Evolutionary conservation across 176 grass and related monocot species (phyloP).

Genomic region (Puccinellia tenuiflora): DNA sequence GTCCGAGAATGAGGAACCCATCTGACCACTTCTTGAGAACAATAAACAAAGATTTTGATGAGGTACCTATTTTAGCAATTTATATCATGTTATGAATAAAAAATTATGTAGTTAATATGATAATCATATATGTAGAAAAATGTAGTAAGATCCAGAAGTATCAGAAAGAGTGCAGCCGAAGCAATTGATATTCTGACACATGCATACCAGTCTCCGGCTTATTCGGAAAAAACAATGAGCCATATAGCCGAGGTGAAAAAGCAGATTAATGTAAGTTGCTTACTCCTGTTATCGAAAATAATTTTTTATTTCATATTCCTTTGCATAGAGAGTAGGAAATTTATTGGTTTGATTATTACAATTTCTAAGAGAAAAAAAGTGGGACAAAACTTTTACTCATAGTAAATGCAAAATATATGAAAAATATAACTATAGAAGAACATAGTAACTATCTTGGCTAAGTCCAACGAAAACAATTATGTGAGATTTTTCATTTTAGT

Average conservation of each 20-base stretch:
- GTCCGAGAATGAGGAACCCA: constrained; percentile 52
- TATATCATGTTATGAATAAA: background rate
- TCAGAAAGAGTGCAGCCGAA: constrained; percentile 18
- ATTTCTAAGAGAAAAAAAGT: no score
- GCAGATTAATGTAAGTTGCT: constrained; percentile 18
- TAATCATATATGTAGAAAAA: constrained; percentile 13
- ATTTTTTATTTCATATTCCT: background rate
- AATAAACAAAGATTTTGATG: constrained; percentile 73
- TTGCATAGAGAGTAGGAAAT: no score
- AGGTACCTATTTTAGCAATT: background rate
- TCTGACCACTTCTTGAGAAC: constrained; percentile 63
- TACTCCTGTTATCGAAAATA: background rate
- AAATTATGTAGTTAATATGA: background rate
- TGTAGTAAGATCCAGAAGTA: background rate
- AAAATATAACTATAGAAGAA: background rate
- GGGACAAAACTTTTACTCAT: background rate
- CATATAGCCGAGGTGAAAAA: constrained; percentile 28
- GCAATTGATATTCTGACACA: constrained; percentile 33
- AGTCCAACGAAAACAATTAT: background rate
- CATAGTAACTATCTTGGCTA: background rate
- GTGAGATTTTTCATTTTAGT: background rate
- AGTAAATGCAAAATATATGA: background rate
- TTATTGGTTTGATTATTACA: no score
- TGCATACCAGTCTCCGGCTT: constrained; percentile 14
- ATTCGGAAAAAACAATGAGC: background rate